These are phyloP conservation scores for Hygrocybe punicea DNA, from an alignment of 768 basidiomycete genomes.

Conservation along the genomic window DNA sequence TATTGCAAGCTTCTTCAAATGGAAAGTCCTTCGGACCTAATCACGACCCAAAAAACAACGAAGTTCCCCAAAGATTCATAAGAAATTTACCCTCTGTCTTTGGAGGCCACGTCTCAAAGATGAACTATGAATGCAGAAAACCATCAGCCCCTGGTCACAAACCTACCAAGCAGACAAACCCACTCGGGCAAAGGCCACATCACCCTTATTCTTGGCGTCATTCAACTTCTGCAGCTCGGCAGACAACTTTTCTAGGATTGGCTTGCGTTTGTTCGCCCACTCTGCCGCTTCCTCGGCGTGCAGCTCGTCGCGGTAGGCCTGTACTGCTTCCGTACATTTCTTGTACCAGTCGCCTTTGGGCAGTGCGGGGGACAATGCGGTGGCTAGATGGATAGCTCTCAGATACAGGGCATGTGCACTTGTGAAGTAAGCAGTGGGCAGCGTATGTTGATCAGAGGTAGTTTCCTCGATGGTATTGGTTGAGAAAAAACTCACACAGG, in stretches of 20 bases:
- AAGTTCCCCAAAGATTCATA: not conserved
- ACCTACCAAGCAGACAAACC: not conserved
- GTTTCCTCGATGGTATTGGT: not conserved
- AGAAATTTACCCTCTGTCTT: not conserved
- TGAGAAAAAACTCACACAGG: not conserved
- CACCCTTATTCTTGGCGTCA: not conserved
- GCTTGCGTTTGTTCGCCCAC: not conserved
- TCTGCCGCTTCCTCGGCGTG: not conserved
- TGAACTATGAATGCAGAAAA: not conserved
- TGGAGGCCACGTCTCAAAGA: not conserved
- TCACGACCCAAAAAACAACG: not conserved
- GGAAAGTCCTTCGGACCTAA: not conserved
- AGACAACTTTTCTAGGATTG: not conserved
- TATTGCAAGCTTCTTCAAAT: not conserved
- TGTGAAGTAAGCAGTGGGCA: not conserved
- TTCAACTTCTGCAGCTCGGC: not conserved
- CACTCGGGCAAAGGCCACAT: no score
- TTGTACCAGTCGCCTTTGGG: not conserved
- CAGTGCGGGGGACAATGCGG: not conserved
- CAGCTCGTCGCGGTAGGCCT: not conserved
- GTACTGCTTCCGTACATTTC: not conserved
- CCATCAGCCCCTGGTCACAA: not conserved
- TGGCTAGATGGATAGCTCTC: not conserved
- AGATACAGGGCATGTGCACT: not conserved
- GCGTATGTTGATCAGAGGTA: no score